These are phyloP conservation scores for Thielaviopsis euricoi DNA, from an alignment of 2,329 filamentous ascomycete genomes.

Conservation along the genomic window DNA sequence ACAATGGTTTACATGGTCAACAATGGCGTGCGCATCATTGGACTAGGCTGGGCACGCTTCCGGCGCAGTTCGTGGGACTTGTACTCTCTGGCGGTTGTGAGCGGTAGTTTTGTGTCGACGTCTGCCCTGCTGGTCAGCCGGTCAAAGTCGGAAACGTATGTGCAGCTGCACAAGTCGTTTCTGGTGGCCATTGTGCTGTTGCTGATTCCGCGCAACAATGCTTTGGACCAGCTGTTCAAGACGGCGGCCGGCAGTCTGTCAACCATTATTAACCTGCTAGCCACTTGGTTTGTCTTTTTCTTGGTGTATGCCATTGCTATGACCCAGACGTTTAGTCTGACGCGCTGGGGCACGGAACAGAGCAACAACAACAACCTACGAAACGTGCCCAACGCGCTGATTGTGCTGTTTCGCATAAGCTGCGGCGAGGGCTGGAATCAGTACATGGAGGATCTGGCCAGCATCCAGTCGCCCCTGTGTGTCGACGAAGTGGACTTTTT, in stretches of 20 bases:
- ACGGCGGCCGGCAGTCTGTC: slow-evolving; percentile 88
- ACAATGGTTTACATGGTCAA: slow-evolving; percentile 72
- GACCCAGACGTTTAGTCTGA: slow-evolving; percentile 90
- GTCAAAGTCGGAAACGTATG: slow-evolving; percentile 43
- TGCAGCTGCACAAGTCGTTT: slow-evolving; percentile 83
- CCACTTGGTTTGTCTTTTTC: slow-evolving; percentile 95
- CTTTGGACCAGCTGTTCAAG: slow-evolving; percentile 95
- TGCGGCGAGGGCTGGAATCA: slow-evolving; percentile 93
- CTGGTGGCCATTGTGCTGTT: slow-evolving; percentile 78
- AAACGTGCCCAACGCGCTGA: slow-evolving; percentile 82
- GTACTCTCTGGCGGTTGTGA: slow-evolving; percentile 66
- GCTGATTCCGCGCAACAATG: slow-evolving; percentile 89
- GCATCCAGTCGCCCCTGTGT: slow-evolving; percentile 64
- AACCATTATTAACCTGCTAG: slow-evolving; percentile 77
- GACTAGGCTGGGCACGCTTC: slow-evolving; percentile 84
- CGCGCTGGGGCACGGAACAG: slow-evolving; percentile 62
- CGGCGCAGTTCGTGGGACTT: slow-evolving; percentile 89
- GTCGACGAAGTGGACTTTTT: slow-evolving; percentile 58
- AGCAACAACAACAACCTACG: slow-evolving; percentile 77
- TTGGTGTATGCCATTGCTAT: slow-evolving; percentile 91
- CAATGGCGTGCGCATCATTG: slow-evolving; percentile 66
- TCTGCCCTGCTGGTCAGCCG: slow-evolving; percentile 58
- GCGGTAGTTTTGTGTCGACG: slow-evolving; percentile 61
- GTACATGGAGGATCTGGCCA: slow-evolving; percentile 90
- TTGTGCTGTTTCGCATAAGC: slow-evolving; percentile 84